Evolutionary conservation across 441 rosid species (phyloP), one percentile per base, ranked within the genome.

Genomic region (Populus hybrid): DNA sequence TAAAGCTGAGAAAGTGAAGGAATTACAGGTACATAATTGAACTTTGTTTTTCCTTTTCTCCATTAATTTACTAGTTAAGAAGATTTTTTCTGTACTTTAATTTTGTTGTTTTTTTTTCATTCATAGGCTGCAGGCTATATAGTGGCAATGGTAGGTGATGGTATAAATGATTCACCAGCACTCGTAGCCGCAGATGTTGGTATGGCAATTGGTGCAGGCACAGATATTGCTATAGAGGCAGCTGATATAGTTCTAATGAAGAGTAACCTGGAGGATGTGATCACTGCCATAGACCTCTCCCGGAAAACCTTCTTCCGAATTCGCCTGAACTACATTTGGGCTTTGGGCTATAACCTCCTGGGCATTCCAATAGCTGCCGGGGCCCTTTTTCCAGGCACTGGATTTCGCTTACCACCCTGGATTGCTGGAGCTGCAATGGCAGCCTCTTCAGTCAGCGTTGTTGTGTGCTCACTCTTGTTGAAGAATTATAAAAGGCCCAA

Each of bases 391-490:
- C 99, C 98, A 3, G 77, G 79, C 0, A 87, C 95, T 0, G 84
- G 92, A 35, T 88, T 92, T 80, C 89, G 99, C 70, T 83, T 95
- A 64, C 98, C 99, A 0, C 99, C 99, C 2, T 95, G 99, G 97
- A 86, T 93, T 63, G 99, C 99, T 65, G 99, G 99, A 70, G 98
- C 94, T 12, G 96, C 97, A 69, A 95, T 95, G 99, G 99, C 99
- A 26, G 98, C 98, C 54, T 95, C 99, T 69, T 95, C 98, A 1
- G 95, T 95, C 26, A 90, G 95, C 71, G 98, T 93, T 10, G 99
- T 93, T 10, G 88, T 97, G 71, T 91, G 95, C 83, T 95, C 99
- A 68, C 92, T 95, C 74, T 80, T 93, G 81, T 79, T 95, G 83
- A 92, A 87, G 88, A 75, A 89, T 75, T 95, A 95, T 85, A 87